Conservation (phyloP, 331 rosid genomes). For the Prunus yedoensis region DNA sequence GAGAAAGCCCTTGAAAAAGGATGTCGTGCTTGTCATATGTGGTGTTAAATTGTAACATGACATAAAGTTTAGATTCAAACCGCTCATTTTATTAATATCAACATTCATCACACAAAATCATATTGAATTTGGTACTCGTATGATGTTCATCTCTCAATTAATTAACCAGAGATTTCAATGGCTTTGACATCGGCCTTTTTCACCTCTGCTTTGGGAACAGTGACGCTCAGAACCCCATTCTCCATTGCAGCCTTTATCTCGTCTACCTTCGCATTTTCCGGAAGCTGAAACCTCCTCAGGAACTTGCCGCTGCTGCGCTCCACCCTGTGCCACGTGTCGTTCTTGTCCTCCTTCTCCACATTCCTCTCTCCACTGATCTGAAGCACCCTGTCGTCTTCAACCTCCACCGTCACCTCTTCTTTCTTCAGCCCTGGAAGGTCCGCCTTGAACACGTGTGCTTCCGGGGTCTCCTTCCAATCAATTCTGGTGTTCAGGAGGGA, state of each 20-base stretch:
- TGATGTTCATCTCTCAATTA: not conserved
- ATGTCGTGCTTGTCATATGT: too few species aligned
- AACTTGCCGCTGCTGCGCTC: conserved; percentile 23
- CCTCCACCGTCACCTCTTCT: too few species aligned
- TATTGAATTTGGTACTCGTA: too few species aligned
- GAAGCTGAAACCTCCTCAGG: conserved; percentile 4
- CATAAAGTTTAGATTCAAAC: too few species aligned
- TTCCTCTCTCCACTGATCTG: too few species aligned
- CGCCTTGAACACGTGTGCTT: not conserved
- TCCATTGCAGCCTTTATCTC: not conserved
- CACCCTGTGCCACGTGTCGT: conserved; percentile 17
- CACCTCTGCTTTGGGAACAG: conserved; percentile 1
- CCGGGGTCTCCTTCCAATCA: conserved; percentile 30
- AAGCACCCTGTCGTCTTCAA: too few species aligned
- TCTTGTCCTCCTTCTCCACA: conserved; percentile 4
- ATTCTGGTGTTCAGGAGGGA: not conserved
- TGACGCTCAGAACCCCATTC: conserved; percentile 7
- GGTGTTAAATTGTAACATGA: too few species aligned
- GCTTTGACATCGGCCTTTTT: conserved; percentile 16
- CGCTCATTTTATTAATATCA: too few species aligned
- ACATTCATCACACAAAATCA: too few species aligned
- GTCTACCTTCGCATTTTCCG: not conserved
- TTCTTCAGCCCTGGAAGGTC: too few species aligned
- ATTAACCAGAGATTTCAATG: conserved; percentile 17
- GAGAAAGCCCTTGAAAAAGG: too few species aligned